A percentile compares a stretch with the other conserved stretches of the same genome.
These are phyloP conservation scores for Sordariomycetes sp. DNA, from an alignment of 2,329 filamentous ascomycete genomes.

Conservation along the genomic window DNA sequence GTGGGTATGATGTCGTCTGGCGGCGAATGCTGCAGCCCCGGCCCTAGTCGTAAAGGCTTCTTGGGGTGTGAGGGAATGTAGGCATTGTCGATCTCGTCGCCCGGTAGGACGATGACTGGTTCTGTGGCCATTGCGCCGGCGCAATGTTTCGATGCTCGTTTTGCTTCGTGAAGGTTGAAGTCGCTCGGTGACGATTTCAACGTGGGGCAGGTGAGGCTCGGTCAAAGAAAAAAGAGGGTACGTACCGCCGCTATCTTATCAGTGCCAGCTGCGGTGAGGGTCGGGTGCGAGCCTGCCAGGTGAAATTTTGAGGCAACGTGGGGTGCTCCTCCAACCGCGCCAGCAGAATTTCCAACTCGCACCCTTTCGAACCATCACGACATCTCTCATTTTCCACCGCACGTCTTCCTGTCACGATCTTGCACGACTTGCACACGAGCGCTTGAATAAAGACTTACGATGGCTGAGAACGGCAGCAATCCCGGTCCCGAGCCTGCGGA, in stretches of 20 bases:
- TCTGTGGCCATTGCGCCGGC: slow-evolving; percentile 23
- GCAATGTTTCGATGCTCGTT: background rate
- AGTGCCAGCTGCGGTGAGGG: no score
- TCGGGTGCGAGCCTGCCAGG: background rate
- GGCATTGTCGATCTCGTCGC: slow-evolving; percentile 60
- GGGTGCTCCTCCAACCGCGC: no score
- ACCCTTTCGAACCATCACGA: no score
- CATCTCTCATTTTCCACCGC: no score
- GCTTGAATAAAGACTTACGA: slow-evolving; percentile 12
- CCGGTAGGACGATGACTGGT: slow-evolving; percentile 66
- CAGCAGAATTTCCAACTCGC: no score
- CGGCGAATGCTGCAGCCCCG: slow-evolving; percentile 73
- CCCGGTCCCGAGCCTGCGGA: slow-evolving; percentile 43
- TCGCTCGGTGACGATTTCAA: background rate
- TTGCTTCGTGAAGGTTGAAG: background rate
- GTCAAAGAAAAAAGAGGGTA: background rate
- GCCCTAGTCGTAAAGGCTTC: slow-evolving; percentile 68
- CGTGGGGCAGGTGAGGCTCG: background rate
- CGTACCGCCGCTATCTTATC: slow-evolving; percentile 1
- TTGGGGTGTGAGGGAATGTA: slow-evolving; percentile 60
- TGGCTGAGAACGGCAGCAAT: slow-evolving; percentile 38
- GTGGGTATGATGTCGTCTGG: slow-evolving; percentile 64
- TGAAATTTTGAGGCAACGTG: slow-evolving; percentile 1
- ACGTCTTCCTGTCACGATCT: background rate
- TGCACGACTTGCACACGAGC: background rate